Conservation (phyloP, 306 rosid genomes). For the Luffa acutangula region DNA sequence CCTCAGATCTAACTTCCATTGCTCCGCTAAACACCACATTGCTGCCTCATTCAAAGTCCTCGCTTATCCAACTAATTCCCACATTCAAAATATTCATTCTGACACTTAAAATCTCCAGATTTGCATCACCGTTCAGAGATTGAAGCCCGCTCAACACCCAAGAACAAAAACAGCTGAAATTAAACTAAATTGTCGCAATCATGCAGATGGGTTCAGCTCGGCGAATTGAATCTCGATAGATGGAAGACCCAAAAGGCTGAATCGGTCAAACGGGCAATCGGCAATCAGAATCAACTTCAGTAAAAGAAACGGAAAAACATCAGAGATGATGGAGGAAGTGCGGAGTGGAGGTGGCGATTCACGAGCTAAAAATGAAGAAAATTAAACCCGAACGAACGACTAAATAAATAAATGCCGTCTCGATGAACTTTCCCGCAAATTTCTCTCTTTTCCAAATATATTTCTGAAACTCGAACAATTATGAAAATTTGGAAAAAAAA, state of each 20-base stretch:
- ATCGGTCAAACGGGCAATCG: not conserved
- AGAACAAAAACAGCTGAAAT: not conserved
- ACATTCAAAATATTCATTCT: not conserved
- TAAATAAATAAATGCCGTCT: constrained; percentile 7
- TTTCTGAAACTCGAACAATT: not conserved
- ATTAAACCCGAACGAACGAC: not conserved
- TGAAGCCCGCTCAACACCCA: not conserved
- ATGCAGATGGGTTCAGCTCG: not conserved
- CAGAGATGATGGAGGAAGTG: not conserved
- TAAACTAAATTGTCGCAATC: not conserved
- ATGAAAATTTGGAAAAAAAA: too few relatives aligned
- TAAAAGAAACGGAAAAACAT: not conserved
- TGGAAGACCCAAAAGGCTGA: not conserved
- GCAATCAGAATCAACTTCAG: not conserved
- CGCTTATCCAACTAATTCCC: not conserved
- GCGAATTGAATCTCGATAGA: not conserved
- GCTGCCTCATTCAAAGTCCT: constrained; percentile 56
- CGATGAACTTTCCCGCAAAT: not conserved
- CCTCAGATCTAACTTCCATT: constrained; percentile 90
- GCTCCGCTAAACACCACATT: constrained; percentile 50
- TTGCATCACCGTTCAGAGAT: not conserved
- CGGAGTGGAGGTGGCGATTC: not conserved
- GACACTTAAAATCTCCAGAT: not conserved
- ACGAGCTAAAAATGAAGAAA: constrained; percentile 8
- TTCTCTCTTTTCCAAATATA: not conserved